Percentiles rank a stretch among this genome's conserved stretches.
Conservation (phyloP, 2,329 filamentous ascomycete genomes). For the Diaporthe citrichinensis region DNA sequence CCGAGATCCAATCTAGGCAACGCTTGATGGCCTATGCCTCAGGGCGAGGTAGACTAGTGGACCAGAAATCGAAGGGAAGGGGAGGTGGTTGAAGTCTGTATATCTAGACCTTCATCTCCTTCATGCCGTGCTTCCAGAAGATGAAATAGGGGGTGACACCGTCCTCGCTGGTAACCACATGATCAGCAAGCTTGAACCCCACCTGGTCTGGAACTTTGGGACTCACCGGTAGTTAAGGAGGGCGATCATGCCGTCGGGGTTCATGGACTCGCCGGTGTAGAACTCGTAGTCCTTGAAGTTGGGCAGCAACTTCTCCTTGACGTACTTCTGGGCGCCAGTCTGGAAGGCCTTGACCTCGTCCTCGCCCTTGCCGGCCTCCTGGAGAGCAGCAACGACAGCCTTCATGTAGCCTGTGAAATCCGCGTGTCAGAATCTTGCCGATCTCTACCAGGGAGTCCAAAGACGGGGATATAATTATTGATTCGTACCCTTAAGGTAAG, state of each 20-base stretch:
- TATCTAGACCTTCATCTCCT: slow-evolving; percentile 88
- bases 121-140: slow-evolving; percentile 95
- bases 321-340: slow-evolving; percentile 78
- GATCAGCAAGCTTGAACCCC: slow-evolving; percentile 3
- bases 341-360: slow-evolving; percentile 85
- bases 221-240: slow-evolving; percentile 90
- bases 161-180: slow-evolving; percentile 71
- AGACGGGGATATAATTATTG: slow-evolving; percentile 6
- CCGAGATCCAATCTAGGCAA: slow-evolving; percentile 35
- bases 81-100: not conserved
- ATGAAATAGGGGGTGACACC: slow-evolving; percentile 90
- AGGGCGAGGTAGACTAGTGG: slow-evolving; percentile 20
- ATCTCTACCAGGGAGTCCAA: not conserved
- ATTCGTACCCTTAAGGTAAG: slow-evolving; percentile 84
- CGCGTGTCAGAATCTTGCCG: slow-evolving; percentile 27
- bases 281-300: slow-evolving; percentile 99
- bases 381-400: slow-evolving; percentile 80
- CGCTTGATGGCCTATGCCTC: slow-evolving; percentile 36
- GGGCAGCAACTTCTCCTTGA: slow-evolving; percentile 84
- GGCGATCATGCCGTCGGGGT: slow-evolving; percentile 93
- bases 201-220: not conserved
- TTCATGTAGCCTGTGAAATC: slow-evolving; percentile 82
- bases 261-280: slow-evolving; percentile 91
- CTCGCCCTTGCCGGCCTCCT: slow-evolving; percentile 68
- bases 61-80: slow-evolving; percentile 27